Base-by-base conservation (phyloP, 192 early-diverging fungal species). In the Backusella westeae region DNA sequence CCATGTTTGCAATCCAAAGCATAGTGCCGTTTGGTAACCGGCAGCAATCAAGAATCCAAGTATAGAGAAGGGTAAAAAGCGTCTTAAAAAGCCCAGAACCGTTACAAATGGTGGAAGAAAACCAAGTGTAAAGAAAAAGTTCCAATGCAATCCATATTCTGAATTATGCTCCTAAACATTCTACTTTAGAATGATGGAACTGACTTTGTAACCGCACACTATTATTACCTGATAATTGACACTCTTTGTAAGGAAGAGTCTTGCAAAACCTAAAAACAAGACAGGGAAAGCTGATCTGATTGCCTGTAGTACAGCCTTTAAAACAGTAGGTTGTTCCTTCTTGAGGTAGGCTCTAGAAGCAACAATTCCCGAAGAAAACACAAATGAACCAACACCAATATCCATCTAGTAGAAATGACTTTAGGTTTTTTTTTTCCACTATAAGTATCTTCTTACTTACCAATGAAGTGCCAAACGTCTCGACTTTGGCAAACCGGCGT, bases 61-160 rank as follows among this genome's bases (percentile, higher is more conserved):
- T 19, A 89, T 67, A 8, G 88, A 86, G 56, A 96, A 90, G 2
- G 88, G 85, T 23, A 90, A 70, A 56, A 86, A 79, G 34, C 80
- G 85, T 56, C 82, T 85, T 4, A 93, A 38, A 17, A 75, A 75
- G 34, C 90, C 80, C 8, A 91, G 82, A 12, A 95, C 59, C 5
- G 91, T 87, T 5, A 95, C 91, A 82, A 94, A 89, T 23, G 95
- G 82, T 1, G 96, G 94, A 35, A 99, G 79, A 44, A 96, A 84
- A 9, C 93, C 94, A 17, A 99, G 88, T 2, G 97, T 99, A 69
- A 97, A 87, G 80, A 98, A 99, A 84, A 99, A 99, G 87, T 99
- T 99, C 97, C 97, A 99, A 75, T 99, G 97, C 53, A 94, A 88
- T 29, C 97, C 97, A 78, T 99, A 99, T 79, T 99, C 97, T 0